These are phyloP conservation scores for Penicillium arizonense DNA, from an alignment of 495 filamentous ascomycete species.

Conservation along the genomic window DNA sequence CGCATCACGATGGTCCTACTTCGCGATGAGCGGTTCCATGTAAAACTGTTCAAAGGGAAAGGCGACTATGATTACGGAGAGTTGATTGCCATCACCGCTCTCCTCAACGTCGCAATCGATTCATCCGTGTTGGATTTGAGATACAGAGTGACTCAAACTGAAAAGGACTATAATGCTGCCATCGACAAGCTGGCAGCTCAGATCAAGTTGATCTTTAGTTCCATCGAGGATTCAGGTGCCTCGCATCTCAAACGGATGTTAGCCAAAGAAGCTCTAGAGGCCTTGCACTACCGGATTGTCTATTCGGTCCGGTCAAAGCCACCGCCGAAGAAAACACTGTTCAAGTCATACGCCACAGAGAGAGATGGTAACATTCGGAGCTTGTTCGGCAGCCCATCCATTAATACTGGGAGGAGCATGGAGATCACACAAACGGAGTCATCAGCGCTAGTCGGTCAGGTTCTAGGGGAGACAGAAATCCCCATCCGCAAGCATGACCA, in stretches of 20 bases:
- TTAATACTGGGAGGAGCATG: not conserved
- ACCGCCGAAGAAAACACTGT: slow-evolving; percentile 55
- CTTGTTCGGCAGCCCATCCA: slow-evolving; percentile 6
- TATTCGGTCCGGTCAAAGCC: slow-evolving; percentile 68
- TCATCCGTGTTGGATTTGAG: slow-evolving; percentile 45
- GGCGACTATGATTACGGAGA: slow-evolving; percentile 64
- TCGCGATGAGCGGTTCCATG: slow-evolving; percentile 45
- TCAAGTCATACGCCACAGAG: slow-evolving; percentile 38
- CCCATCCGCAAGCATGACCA: slow-evolving; percentile 15
- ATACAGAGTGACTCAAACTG: slow-evolving; percentile 32
- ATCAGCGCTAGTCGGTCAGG: not conserved
- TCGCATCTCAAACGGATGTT: slow-evolving; percentile 69
- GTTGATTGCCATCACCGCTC: slow-evolving; percentile 58
- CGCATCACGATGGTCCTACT: slow-evolving; percentile 50
- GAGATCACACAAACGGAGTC: not conserved
- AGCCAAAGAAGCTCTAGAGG: slow-evolving; percentile 69
- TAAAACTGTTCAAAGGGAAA: slow-evolving; percentile 33
- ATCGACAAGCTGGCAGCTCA: slow-evolving; percentile 64
- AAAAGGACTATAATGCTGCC: slow-evolving; percentile 60
- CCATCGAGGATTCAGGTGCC: slow-evolving; percentile 73
- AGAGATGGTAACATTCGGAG: slow-evolving; percentile 10
- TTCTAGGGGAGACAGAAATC: slow-evolving; percentile 3
- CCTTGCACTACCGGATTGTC: slow-evolving; percentile 66
- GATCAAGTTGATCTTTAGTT: slow-evolving; percentile 65
- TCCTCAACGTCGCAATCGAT: slow-evolving; percentile 75